Percentiles rank a stretch among this genome's conserved stretches.
Evolutionary conservation across 257 asterid species (phyloP).

Genomic region (Schizonepeta tenuifolia): DNA sequence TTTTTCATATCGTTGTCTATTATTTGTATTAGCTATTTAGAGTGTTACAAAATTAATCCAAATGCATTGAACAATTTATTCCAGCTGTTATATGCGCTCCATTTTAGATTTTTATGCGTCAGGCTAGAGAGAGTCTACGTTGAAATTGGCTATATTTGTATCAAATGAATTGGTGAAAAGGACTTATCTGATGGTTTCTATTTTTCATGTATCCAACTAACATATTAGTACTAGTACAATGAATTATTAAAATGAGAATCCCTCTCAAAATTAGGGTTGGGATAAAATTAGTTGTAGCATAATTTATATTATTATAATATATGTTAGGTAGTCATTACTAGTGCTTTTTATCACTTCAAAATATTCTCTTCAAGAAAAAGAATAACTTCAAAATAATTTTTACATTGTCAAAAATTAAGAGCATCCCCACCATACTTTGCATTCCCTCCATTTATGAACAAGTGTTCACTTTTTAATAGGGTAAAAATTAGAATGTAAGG

Average conservation of each 20-base stretch:
- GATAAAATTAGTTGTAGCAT: background rate
- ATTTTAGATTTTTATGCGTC: background rate
- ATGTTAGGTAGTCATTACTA: background rate
- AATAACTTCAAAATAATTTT: constrained; percentile 1
- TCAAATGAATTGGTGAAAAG: constrained; percentile 11
- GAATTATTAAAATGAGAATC: background rate
- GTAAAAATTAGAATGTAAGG: too few species aligned
- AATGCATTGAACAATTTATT: constrained; percentile 13
- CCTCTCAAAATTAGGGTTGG: background rate
- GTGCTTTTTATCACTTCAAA: background rate
- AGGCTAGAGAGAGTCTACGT: constrained; percentile 4
- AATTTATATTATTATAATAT: background rate
- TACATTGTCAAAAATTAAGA: too few species aligned
- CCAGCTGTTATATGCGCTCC: constrained; percentile 29
- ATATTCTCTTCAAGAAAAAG: too few species aligned
- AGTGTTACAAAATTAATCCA: background rate
- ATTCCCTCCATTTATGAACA: too few species aligned
- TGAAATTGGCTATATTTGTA: constrained; percentile 5
- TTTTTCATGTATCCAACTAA: background rate
- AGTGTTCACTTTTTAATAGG: too few species aligned
- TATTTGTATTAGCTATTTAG: background rate
- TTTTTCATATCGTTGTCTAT: background rate
- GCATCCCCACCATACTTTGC: too few species aligned
- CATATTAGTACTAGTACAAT: background rate
- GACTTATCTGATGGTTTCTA: background rate